Conservation (phyloP, 2,329 filamentous ascomycete species). For the Aspergillus sp. region DNA sequence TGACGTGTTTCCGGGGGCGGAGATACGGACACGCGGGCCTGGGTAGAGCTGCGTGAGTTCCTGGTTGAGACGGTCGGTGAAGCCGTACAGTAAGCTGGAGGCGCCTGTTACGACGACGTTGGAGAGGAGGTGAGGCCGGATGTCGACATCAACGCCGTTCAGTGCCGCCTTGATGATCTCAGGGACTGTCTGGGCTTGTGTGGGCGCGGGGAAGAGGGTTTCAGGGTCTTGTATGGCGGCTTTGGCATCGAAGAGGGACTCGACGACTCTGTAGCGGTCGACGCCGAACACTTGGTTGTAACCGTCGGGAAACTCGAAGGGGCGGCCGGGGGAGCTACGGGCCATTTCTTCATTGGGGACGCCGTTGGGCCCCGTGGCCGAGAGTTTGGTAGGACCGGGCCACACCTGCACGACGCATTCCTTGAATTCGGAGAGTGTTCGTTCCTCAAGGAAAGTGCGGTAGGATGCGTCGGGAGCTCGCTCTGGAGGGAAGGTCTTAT, state of each 20-base stretch:
- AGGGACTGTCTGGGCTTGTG: slow-evolving; percentile 79
- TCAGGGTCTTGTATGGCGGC: slow-evolving; percentile 64
- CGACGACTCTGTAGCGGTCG: slow-evolving; percentile 82
- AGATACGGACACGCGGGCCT: slow-evolving; percentile 82
- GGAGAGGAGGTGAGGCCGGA: slow-evolving; percentile 78
- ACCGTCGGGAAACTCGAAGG: slow-evolving; percentile 97
- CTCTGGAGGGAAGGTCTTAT: slow-evolving; percentile 69
- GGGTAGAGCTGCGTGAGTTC: slow-evolving; percentile 84
- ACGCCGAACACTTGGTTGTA: slow-evolving; percentile 93
- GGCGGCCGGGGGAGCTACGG: slow-evolving; percentile 73
- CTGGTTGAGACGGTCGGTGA: slow-evolving; percentile 85
- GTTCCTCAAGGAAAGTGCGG: slow-evolving; percentile 84
- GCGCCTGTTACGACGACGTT: slow-evolving; percentile 95
- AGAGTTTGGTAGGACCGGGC: slow-evolving; percentile 75
- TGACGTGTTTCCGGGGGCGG: slow-evolving; percentile 81
- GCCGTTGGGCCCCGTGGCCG: slow-evolving; percentile 55
- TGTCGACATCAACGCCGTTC: slow-evolving; percentile 82
- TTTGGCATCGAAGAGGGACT: slow-evolving; percentile 88
- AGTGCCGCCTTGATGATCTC: slow-evolving; percentile 79
- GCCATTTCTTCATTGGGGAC: slow-evolving; percentile 74
- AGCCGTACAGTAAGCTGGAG: slow-evolving; percentile 83
- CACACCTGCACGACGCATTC: slow-evolving; percentile 95
- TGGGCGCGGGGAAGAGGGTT: slow-evolving; percentile 55
- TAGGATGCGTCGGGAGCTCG: slow-evolving; percentile 69
- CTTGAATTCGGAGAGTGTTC: slow-evolving; percentile 93